Evolutionary conservation across 257 asterid species (phyloP), one percentile per base, ranked within the genome.

Genomic region (Lithospermum erythrorhizon): DNA sequence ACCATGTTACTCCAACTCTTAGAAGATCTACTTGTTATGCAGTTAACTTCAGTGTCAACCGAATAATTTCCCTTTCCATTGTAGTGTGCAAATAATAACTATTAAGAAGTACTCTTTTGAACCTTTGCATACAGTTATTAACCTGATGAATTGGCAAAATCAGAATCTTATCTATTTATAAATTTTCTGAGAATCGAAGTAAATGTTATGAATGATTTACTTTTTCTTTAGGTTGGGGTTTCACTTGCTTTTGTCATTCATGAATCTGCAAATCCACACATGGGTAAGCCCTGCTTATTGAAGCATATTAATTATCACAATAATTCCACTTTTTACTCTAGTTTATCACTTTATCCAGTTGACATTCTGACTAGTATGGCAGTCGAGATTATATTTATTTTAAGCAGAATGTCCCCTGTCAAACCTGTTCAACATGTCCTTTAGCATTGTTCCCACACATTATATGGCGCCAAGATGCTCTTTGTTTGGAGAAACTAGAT

Each of bases 171-270:
- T 24, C 19, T 32, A 19, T 23, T 32, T 20, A 16, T 54, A 17
- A 10, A 56, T 65, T 37, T 23, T 23, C n/a, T 23, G 27, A 18
- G 65, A 53, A 48, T 53, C 51, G 35, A 61, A 55, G 61, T 63
- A 32, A 59, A 52, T 35, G 29, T 27, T 58, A 64, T 65, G 59
- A 63, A 65, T 70, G 63, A 70, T 75, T 64, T 56, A 23, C 65
- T 47, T 64, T 63, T 58, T 58, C 64, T 74, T 68, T 73, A 91
- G 98, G 98, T 91, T 72, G 98, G 98, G 57, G 94, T 75, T 68
- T 91, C 97, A 27, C 94, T 91, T 78, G 98, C 98, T 78, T 91
- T 91, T 84, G 98, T 91, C 73, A 86, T 91, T 75, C 98, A 91
- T 60, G 98, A 91, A 86, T 91, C 98, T 61, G 98, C 98, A 60